A percentile compares a stretch with the other conserved stretches of the same genome.
Conservation (phyloP, 768 basidiomycete species). For the Psilocybe cyanescens region DNA sequence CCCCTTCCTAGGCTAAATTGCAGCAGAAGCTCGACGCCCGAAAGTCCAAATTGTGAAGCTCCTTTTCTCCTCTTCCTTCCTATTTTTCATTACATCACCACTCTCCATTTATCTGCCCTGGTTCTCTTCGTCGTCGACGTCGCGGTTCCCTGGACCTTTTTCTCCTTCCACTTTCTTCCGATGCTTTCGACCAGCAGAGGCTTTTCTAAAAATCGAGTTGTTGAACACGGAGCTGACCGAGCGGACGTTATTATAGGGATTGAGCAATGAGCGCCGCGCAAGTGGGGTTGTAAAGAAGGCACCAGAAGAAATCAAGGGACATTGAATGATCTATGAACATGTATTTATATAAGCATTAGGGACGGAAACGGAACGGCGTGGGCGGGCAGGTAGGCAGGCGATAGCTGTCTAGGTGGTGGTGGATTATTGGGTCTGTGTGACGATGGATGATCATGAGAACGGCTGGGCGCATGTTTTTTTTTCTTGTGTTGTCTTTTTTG, state of each 20-base stretch:
- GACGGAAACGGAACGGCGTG: neutral
- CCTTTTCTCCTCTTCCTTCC: neutral
- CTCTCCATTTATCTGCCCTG: neutral
- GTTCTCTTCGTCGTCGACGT: neutral
- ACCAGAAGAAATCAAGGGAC: neutral
- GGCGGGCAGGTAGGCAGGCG: neutral
- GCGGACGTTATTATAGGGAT: neutral
- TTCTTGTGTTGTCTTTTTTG: neutral
- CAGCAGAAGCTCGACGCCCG: constrained; percentile 45
- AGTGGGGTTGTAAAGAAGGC: neutral
- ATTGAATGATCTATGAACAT: neutral
- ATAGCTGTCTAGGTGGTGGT: too few relatives aligned
- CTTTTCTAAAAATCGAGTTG: neutral
- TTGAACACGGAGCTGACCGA: neutral
- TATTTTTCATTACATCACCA: neutral
- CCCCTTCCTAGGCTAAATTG: constrained; percentile 39
- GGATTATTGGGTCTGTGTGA: too few relatives aligned
- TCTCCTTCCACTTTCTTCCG: neutral
- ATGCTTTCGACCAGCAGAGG: neutral
- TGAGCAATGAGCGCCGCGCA: neutral
- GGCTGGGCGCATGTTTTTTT: neutral
- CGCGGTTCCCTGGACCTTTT: neutral
- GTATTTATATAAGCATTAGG: neutral
- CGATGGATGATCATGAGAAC: too few relatives aligned
- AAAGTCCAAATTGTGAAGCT: constrained; percentile 21